Evolutionary conservation across 164 flowering plant genomes (phyloP), one percentile per base, ranked within the genome.

Genomic region (Piper longum): DNA sequence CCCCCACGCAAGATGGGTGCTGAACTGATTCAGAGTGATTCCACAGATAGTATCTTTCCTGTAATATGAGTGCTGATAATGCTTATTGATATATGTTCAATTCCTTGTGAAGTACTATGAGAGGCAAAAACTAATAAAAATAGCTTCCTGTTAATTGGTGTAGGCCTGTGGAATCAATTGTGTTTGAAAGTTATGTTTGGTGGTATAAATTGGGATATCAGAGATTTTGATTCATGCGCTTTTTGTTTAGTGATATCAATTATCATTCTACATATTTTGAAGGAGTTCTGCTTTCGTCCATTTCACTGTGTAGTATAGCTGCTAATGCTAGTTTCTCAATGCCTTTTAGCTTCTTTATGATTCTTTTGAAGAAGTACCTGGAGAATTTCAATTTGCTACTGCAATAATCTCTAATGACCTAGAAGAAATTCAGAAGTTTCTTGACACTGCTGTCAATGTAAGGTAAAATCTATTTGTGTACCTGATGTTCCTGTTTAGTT

Each of bases 381-480:
- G 95, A 67, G 81, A 63, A 75, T 80, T 93, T 66, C 86, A 85
- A 78, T 87, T 87, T 82, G 97, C 97, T 45, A 85, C 92, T 62
- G 76, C 96, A 61, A 72, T 85, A 65, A 82, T 80, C 63, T 88
- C 97, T 65, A 83, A 75, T 74, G 97, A 93, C 70, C 83, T 93
- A 26, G 97, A 93, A 71, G 97, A 87, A 76, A 88, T 93, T 77
- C 96, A 90, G 59, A 88, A 79, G 55, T 93, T 93, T 75, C 95
- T 93, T 67, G 93, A 88, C 16, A 70, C 75, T 67, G 78, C 96
- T 68, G 88, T 93, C 61, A 76, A 85, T 65, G 43, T 77, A 43
- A 84, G 99, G 99, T 93, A 75, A 88, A 93, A 48, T 48, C 52
- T 14, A 48, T 48, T 48, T 48, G 12, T 14, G 11, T 48, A 48